These are phyloP conservation scores for Gossypium turneri DNA, from an alignment of 345 rosid species.

Conservation along the genomic window DNA sequence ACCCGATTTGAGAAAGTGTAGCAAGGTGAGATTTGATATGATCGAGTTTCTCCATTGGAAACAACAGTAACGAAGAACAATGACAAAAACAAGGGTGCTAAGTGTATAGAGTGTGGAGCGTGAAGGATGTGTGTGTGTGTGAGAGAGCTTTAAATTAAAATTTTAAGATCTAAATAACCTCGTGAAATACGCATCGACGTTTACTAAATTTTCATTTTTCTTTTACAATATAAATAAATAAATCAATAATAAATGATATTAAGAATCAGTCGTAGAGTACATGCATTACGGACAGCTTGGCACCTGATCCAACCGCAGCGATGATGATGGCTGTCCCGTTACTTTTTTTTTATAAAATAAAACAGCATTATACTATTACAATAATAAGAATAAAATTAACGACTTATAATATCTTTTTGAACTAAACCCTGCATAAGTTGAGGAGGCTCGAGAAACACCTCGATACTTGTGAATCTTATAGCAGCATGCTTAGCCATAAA, in stretches of 20 bases:
- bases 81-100: neutral
- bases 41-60: conserved; percentile 43
- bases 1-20: conserved; percentile 73
- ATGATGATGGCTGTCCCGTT: neutral
- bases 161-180: neutral
- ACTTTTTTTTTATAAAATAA: neutral
- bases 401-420: no score
- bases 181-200: neutral
- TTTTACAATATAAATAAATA: neutral
- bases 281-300: neutral
- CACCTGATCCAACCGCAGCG: neutral
- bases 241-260: neutral
- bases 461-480: no score
- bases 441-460: no score
- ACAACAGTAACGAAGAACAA: neutral
- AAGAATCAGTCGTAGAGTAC: neutral
- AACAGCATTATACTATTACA: no score
- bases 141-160: neutral
- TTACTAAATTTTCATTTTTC: neutral
- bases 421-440: no score
- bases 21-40: conserved; percentile 47
- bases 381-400: no score
- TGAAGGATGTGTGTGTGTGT: neutral
- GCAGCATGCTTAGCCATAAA: fast-evolving
- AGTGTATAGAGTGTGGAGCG: neutral